Percentiles rank a stretch among this genome's conserved stretches.
Evolutionary conservation across 352 stramenopile species (phyloP).

Genomic region (Plasmopara viticola): DNA sequence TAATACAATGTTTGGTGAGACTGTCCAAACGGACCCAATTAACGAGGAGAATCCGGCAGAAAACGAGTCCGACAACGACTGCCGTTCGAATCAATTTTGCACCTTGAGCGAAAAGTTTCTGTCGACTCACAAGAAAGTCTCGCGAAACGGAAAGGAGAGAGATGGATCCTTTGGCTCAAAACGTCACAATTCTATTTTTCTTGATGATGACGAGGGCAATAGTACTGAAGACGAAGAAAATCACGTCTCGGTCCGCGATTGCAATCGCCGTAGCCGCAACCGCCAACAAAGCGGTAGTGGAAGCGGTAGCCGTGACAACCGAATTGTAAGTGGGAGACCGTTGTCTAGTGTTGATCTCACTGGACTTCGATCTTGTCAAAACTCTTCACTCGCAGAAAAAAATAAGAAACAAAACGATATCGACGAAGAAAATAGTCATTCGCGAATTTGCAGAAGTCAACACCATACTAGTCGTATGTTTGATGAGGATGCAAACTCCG

Average conservation of each 20-base stretch:
- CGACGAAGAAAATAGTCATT: constrained; percentile 29
- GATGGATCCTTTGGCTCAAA: constrained; percentile 11
- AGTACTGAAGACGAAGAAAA: constrained; percentile 29
- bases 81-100: constrained; percentile 12
- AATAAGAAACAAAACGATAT: constrained; percentile 16
- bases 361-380: constrained; percentile 15
- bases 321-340: constrained; percentile 12
- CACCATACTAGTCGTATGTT: constrained; percentile 42
- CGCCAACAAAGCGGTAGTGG: constrained; percentile 24
- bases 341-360: constrained; percentile 11
- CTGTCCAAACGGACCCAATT: constrained; percentile 40
- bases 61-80: constrained; percentile 44
- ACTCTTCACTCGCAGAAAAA: constrained; percentile 27
- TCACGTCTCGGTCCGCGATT: constrained; percentile 1
- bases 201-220: constrained; percentile 30
- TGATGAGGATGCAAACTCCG: constrained; percentile 36
- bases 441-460: constrained; percentile 29
- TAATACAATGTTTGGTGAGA: constrained; percentile 49
- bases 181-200: constrained; percentile 28
- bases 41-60: constrained; percentile 54
- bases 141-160: constrained; percentile 15
- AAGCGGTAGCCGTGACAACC: constrained; percentile 20
- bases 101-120: constrained; percentile 8
- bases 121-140: constrained; percentile 19
- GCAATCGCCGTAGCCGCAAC: constrained; percentile 16